Percentiles rank a stretch among this genome's conserved stretches.
Evolutionary conservation across 257 asterid species (phyloP).

Genomic region (Craterostigma plantagineum): DNA sequence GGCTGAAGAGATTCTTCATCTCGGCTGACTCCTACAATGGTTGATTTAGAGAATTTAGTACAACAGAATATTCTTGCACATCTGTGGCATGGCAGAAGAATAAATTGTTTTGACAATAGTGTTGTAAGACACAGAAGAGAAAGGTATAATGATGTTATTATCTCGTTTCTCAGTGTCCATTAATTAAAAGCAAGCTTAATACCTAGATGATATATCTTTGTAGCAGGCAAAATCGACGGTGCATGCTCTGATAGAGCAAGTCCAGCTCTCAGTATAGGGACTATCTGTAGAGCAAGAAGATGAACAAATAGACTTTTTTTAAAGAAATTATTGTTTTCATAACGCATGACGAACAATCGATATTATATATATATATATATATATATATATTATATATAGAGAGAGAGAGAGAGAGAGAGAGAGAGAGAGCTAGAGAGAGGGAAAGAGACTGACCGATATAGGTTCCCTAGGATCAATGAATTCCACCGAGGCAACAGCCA

Average conservation of each 20-base stretch:
- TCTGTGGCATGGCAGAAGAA: too few relatives aligned
- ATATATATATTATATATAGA: too few relatives aligned
- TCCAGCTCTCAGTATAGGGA: conserved; percentile 98
- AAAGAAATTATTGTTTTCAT: too few relatives aligned
- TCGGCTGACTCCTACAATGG: conserved; percentile 55
- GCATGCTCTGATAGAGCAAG: conserved; percentile 97
- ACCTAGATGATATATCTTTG: conserved; percentile 84
- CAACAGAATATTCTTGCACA: too few relatives aligned
- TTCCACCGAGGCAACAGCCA: conserved; percentile 80
- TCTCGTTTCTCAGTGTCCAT: conserved; percentile 1
- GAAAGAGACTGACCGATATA: conserved; percentile 45
- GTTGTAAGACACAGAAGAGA: too few relatives aligned
- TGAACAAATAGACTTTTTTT: conserved; percentile 1
- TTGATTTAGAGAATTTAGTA: conserved; percentile 8
- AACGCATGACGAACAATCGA: too few relatives aligned
- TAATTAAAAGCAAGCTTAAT: conserved; percentile 10
- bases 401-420: too few relatives aligned
- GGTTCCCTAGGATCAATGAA: conserved; percentile 97
- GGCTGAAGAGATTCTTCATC: conserved; percentile 88
- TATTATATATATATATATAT: too few relatives aligned
- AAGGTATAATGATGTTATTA: too few relatives aligned
- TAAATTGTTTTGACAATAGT: too few relatives aligned
- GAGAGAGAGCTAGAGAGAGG: conserved; percentile 6
- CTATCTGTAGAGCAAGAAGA: conserved; percentile 36
- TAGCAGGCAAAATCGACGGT: conserved; percentile 68